Percentiles rank a stretch among this genome's conserved stretches.
phyloP scores from a whole-genome alignment of 176 grass and related monocot genomes.

The Rhynchospora tenuis region DNA sequence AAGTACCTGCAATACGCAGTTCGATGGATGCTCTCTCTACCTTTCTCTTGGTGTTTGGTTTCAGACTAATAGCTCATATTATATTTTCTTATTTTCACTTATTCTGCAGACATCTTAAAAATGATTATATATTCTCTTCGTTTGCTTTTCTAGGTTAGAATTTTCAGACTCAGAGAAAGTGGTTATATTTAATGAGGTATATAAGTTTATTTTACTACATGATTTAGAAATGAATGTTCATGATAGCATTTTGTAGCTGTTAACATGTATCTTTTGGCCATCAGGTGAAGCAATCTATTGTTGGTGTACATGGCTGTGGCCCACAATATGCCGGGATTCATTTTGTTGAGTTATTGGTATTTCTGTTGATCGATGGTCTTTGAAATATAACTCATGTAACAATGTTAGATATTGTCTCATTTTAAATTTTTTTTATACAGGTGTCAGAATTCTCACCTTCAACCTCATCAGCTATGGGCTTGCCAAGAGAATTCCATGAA shows the following conservation, averaged over 20 bases:
- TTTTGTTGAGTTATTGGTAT: constrained; percentile 90
- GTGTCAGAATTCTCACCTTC: constrained; percentile 91
- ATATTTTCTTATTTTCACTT: constrained; percentile 21
- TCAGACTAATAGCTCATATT: constrained; percentile 12
- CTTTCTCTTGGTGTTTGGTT: constrained; percentile 12
- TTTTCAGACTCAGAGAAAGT: constrained; percentile 74
- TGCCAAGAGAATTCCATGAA: constrained; percentile 87
- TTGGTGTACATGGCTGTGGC: constrained; percentile 53
- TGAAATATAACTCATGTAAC: background rate
- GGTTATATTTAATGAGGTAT: constrained; percentile 82
- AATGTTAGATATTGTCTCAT: background rate
- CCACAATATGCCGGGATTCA: constrained; percentile 64
- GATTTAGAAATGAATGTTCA: constrained; percentile 6
- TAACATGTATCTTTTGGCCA: constrained; percentile 28
- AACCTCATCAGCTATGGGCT: constrained; percentile 85
- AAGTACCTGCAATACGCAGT: constrained; percentile 18
- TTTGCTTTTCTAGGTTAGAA: constrained; percentile 64
- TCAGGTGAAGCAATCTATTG: constrained; percentile 89
- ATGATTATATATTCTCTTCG: constrained; percentile 12
- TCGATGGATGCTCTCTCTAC: constrained; percentile 6
- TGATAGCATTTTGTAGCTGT: background rate
- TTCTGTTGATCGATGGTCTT: constrained; percentile 6
- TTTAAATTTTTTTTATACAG: constrained; percentile 36
- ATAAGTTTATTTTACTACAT: constrained; percentile 5
- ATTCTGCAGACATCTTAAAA: background rate